Evolutionary conservation across 345 rosid species (phyloP).

Genomic region (Theobroma cacao): DNA sequence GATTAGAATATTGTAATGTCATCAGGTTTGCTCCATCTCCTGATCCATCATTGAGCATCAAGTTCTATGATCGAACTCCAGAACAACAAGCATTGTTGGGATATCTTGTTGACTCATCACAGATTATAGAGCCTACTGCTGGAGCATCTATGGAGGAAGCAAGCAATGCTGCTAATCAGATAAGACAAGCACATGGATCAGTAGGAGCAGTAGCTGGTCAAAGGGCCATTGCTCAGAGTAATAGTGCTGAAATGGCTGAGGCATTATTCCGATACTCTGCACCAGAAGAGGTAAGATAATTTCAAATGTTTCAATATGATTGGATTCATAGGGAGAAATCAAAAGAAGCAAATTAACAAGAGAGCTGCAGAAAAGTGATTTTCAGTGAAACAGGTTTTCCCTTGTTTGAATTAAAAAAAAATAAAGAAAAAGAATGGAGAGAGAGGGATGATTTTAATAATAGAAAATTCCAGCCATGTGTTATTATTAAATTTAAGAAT

Average conservation of each 20-base stretch:
- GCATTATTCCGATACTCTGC: constrained; percentile 74
- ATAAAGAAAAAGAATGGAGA: not conserved
- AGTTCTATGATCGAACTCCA: constrained; percentile 82
- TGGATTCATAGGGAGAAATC: not conserved
- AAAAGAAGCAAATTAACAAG: not conserved
- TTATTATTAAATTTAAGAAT: not conserved
- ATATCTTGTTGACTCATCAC: constrained; percentile 56
- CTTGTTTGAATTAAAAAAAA: not conserved
- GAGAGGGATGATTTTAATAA: not conserved
- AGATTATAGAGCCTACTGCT: constrained; percentile 37
- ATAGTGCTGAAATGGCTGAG: constrained; percentile 72
- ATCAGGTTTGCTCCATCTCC: constrained; percentile 80
- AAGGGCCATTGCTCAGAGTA: constrained; percentile 86
- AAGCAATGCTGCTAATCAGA: constrained; percentile 30
- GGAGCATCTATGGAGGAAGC: constrained; percentile 29
- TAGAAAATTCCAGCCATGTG: not conserved
- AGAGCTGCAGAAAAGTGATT: not conserved
- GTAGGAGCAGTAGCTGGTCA: constrained; percentile 86
- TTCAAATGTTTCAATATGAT: constrained; percentile 2
- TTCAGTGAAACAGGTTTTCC: not conserved
- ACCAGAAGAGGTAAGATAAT: constrained; percentile 75
- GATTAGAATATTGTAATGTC: constrained; percentile 1
- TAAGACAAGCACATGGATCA: constrained; percentile 62
- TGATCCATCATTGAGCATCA: constrained; percentile 68
- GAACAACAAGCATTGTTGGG: constrained; percentile 83